phyloP scores from a whole-genome alignment of 1,284 basidiomycete species.

The Tremellales sp. region DNA sequence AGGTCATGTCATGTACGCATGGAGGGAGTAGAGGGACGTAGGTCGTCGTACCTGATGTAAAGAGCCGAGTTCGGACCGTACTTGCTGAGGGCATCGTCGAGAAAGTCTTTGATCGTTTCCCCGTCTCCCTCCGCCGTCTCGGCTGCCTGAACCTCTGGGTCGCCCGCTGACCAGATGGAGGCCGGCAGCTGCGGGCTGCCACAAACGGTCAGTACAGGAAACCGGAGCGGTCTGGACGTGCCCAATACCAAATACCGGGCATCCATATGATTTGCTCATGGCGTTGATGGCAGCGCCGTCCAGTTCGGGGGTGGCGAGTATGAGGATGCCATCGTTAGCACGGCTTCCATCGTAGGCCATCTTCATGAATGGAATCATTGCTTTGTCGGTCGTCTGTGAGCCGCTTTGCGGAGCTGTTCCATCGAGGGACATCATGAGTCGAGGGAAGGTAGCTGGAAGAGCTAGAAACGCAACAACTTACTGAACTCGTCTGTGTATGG shows the following conservation, averaged over 20 bases:
- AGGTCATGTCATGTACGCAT: not conserved
- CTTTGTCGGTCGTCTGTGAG: not conserved
- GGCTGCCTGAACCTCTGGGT: not conserved
- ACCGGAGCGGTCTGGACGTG: not conserved
- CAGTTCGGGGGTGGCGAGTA: slow-evolving; percentile 1
- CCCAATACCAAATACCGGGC: slow-evolving; percentile 9
- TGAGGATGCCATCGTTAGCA: slow-evolving; percentile 4
- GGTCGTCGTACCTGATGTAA: slow-evolving; percentile 7
- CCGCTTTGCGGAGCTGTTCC: not conserved
- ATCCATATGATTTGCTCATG: not conserved
- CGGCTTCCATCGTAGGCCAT: not conserved
- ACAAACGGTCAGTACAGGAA: not conserved
- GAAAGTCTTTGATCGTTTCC: not conserved
- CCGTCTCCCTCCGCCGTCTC: not conserved
- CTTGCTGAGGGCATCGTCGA: slow-evolving; percentile 1
- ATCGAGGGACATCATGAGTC: not conserved
- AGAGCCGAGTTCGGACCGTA: slow-evolving; percentile 7
- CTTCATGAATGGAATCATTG: not conserved
- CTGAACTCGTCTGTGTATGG: slow-evolving; percentile 7
- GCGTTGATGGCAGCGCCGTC: slow-evolving; percentile 1
- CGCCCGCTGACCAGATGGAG: not conserved
- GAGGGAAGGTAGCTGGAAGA: not conserved
- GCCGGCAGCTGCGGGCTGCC: slow-evolving; percentile 8
- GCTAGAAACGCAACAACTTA: not conserved
- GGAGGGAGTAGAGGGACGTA: not conserved